phyloP scores from a whole-genome alignment of 176 grass and related monocot genomes.

The Hsuehochloa calcarea region DNA sequence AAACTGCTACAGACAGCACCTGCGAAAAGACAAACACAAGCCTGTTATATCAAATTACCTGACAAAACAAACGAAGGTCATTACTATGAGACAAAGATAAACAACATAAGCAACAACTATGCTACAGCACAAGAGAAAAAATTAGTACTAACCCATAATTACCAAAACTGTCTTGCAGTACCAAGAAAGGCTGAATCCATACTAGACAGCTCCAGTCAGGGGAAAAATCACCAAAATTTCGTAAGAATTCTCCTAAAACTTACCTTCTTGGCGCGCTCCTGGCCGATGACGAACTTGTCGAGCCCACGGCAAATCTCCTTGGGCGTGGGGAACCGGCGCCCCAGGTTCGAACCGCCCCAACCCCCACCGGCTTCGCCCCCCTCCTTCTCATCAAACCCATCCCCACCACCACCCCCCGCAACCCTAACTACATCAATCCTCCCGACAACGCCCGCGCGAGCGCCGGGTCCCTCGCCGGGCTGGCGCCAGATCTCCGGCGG shows the following conservation, averaged over 20 bases:
- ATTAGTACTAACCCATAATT: neutral
- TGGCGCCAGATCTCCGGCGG: conserved; percentile 70
- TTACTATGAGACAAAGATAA: neutral
- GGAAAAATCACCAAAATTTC: neutral
- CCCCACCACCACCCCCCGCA: conserved; percentile 29
- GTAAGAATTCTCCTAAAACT: neutral
- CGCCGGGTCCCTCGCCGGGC: conserved; percentile 35
- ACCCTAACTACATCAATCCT: conserved; percentile 56
- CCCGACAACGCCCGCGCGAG: conserved; percentile 8
- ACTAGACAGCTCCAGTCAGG: neutral
- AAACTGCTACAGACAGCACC: conserved; percentile 73
- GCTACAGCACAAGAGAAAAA: neutral
- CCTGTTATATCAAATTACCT: neutral
- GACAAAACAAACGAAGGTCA: neutral
- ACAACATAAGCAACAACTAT: neutral
- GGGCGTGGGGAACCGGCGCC: conserved; percentile 52
- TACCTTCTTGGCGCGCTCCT: conserved; percentile 70
- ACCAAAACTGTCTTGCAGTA: neutral
- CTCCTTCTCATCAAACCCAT: conserved; percentile 36
- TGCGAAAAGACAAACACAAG: conserved; percentile 19
- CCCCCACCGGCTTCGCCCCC: neutral
- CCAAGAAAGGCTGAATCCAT: neutral
- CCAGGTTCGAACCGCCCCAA: conserved; percentile 54
- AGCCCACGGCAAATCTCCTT: conserved; percentile 59
- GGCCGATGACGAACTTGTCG: conserved; percentile 68